These are phyloP conservation scores for Trypanosoma avium DNA, from an alignment of 208 protist species.

Conservation along the genomic window DNA sequence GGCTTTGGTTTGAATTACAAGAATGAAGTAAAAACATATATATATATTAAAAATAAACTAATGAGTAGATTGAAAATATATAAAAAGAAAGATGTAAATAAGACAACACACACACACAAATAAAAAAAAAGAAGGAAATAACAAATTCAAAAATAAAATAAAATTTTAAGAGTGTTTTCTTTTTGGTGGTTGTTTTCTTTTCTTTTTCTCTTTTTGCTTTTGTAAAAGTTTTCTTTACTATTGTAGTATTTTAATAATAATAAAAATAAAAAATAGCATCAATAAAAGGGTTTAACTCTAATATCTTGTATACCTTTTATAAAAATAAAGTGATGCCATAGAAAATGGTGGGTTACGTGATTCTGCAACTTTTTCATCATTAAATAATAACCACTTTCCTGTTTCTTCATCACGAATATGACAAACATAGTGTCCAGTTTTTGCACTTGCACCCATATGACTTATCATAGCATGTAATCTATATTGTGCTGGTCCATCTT, in stretches of 20 bases:
- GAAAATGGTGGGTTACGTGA: conserved; percentile 89
- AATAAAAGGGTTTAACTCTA: not conserved
- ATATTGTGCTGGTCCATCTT: conserved; percentile 68
- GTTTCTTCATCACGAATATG: conserved; percentile 77
- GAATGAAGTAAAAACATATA: too few relatives aligned
- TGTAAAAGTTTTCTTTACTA: too few relatives aligned
- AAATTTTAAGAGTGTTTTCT: too few relatives aligned
- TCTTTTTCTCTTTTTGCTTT: too few relatives aligned
- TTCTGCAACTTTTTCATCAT: conserved; percentile 94
- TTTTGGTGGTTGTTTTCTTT: too few relatives aligned
- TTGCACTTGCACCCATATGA: conserved; percentile 89
- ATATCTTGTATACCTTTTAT: conserved; percentile 42
- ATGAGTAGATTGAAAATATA: not conserved
- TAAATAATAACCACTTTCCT: conserved; percentile 93
- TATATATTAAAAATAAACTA: not conserved
- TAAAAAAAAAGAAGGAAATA: too few relatives aligned
- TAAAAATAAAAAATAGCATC: conserved; percentile 1
- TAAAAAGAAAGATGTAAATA: conserved; percentile 13
- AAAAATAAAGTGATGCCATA: conserved; percentile 94
- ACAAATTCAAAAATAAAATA: conserved; percentile 6
- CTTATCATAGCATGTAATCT: conserved; percentile 87
- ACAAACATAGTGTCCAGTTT: conserved; percentile 91
- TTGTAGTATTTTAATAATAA: too few relatives aligned
- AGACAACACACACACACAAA: not conserved
- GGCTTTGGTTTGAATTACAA: too few relatives aligned